phyloP scores from a whole-genome alignment of 2,329 filamentous ascomycete genomes.

The Incumbomyces delicatus region DNA sequence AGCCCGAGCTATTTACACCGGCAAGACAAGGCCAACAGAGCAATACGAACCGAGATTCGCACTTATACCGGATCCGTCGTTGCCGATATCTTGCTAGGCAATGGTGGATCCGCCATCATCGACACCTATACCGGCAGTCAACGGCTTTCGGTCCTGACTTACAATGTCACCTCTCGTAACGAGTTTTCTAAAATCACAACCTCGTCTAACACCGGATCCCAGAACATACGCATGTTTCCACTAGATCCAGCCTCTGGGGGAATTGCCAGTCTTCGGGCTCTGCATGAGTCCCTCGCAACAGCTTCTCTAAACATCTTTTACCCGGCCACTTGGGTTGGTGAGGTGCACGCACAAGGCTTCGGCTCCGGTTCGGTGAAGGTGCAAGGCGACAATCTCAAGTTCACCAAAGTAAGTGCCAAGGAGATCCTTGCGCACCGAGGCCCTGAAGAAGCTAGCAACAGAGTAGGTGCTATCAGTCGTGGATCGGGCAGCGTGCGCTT shows the following conservation, averaged over 20 bases:
- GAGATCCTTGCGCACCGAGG: conserved; percentile 10
- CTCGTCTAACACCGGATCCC: background rate
- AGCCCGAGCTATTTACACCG: background rate
- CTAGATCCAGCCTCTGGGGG: conserved; percentile 9
- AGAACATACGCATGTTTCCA: background rate
- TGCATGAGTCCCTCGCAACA: conserved; percentile 16
- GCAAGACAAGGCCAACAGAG: background rate
- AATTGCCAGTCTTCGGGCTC: conserved; percentile 12
- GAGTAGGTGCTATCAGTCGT: conserved; percentile 10
- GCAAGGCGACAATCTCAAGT: conserved; percentile 20
- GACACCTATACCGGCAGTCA: conserved; percentile 40
- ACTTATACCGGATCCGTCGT: conserved; percentile 23
- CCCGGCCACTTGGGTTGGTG: conserved; percentile 24
- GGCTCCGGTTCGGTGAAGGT: conserved; percentile 15
- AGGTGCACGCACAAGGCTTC: conserved; percentile 17
- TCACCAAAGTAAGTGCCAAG: conserved; percentile 5
- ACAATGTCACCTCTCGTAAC: conserved; percentile 8
- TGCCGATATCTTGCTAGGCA: conserved; percentile 39
- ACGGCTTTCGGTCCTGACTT: conserved; percentile 40
- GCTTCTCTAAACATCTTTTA: conserved; percentile 23
- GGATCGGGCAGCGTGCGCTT: conserved; percentile 16
- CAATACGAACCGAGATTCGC: conserved; percentile 22
- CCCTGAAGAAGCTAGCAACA: background rate
- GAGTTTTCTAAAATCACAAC: conserved; percentile 9
- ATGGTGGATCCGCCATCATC: conserved; percentile 33